Conservation (phyloP, 2,329 filamentous ascomycete genomes). For the Diplocarpon mali region DNA sequence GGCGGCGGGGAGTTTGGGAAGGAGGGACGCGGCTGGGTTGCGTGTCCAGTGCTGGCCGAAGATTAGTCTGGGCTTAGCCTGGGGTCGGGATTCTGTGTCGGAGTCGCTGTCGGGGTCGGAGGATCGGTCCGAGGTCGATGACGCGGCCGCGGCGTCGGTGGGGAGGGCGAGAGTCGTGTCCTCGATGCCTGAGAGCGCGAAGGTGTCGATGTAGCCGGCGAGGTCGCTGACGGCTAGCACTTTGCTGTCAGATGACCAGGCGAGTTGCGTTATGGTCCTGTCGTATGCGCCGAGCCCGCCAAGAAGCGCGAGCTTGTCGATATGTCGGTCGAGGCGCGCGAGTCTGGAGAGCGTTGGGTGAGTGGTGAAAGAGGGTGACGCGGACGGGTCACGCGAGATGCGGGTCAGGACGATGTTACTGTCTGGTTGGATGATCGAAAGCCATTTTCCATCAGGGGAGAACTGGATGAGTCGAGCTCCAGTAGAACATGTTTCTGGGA, state of each 20-base stretch:
- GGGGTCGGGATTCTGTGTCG: slow-evolving; percentile 38
- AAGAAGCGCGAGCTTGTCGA: slow-evolving; percentile 44
- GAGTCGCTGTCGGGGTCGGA: slow-evolving; percentile 29
- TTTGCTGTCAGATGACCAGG: slow-evolving; percentile 72
- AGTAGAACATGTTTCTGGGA: slow-evolving; percentile 45
- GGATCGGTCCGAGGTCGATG: slow-evolving; percentile 32
- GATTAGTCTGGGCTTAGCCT: slow-evolving; percentile 27
- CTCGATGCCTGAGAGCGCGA: slow-evolving; percentile 55
- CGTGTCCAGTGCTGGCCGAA: slow-evolving; percentile 62
- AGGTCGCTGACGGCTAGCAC: slow-evolving; percentile 73
- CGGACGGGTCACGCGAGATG: slow-evolving; percentile 28
- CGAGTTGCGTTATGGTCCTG: slow-evolving; percentile 58
- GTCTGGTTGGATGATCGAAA: slow-evolving; percentile 52
- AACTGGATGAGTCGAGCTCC: slow-evolving; percentile 63
- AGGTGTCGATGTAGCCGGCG: slow-evolving; percentile 78
- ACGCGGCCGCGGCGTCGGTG: slow-evolving; percentile 29
- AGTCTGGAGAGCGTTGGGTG: slow-evolving; percentile 37
- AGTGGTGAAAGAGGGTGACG: slow-evolving; percentile 32
- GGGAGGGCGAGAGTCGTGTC: slow-evolving; percentile 32
- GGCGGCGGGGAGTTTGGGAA: slow-evolving; percentile 55
- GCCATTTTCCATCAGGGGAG: slow-evolving; percentile 60
- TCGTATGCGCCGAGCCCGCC: slow-evolving; percentile 67
- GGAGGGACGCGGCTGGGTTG: slow-evolving; percentile 57
- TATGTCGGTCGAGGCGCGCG: slow-evolving; percentile 40
- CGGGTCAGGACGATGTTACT: slow-evolving; percentile 44